phyloP scores from a whole-genome alignment of 2,329 filamentous ascomycete genomes.

The Clonostachys rhizophaga region DNA sequence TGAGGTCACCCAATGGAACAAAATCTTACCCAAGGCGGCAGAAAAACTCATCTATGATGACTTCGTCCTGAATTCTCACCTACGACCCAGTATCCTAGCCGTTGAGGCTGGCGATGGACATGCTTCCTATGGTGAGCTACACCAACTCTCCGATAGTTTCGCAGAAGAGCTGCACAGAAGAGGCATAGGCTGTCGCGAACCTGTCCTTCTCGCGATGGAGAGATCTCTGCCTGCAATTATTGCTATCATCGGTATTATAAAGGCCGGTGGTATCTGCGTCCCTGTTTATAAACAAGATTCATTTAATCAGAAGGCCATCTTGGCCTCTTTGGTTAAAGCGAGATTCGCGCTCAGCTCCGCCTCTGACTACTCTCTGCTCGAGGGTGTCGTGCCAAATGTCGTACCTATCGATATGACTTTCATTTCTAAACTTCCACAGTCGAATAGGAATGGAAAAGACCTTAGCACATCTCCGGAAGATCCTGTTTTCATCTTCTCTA shows the following conservation, averaged over 20 bases:
- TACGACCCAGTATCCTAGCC: background rate
- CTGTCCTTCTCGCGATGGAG: background rate
- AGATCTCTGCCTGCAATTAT: background rate
- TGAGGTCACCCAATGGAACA: background rate
- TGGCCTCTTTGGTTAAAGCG: background rate
- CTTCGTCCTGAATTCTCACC: no score
- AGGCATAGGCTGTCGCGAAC: no score
- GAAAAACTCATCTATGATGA: background rate
- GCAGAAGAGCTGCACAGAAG: background rate
- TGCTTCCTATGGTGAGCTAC: background rate
- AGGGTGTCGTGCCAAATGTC: no score
- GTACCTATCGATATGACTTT: no score
- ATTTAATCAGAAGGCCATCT: background rate
- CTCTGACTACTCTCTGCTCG: background rate
- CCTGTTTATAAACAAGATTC: background rate
- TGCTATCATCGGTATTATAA: background rate
- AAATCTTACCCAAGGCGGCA: background rate
- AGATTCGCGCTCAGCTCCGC: background rate
- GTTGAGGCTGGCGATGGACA: background rate
- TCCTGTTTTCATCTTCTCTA: background rate
- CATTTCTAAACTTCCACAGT: no score
- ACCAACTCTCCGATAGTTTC: background rate
- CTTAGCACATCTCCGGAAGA: background rate
- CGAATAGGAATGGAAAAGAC: background rate
- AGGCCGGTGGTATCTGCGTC: background rate